Percentiles rank a stretch among this genome's conserved stretches.
Conservation (phyloP, 805 yeast genomes). For the Wickerhamomyces chaumierensis region DNA sequence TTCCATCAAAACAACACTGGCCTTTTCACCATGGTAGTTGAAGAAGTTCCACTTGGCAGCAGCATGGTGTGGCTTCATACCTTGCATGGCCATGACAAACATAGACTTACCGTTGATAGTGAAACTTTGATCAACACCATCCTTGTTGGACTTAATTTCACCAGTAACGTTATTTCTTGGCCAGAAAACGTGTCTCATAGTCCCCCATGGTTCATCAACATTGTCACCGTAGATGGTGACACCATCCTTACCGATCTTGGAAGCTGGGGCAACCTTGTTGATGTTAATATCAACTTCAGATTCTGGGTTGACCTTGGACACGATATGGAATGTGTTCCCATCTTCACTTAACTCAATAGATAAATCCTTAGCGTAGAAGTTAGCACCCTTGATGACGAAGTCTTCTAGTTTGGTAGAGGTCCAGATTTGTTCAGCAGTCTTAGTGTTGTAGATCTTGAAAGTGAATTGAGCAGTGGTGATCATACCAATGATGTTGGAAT, state of each 20-base stretch:
- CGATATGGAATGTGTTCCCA: conserved; percentile 38
- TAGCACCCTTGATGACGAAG: conserved; percentile 59
- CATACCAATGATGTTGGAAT: conserved; percentile 81
- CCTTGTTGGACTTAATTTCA: conserved; percentile 32
- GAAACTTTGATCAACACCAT: no score
- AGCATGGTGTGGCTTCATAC: conserved; percentile 99
- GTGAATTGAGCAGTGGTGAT: conserved; percentile 92
- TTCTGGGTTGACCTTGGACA: conserved; percentile 57
- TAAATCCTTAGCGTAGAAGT: conserved; percentile 70
- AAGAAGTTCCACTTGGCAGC: conserved; percentile 95
- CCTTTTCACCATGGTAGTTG: conserved; percentile 69
- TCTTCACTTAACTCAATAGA: conserved; percentile 50
- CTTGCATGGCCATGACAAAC: conserved; percentile 95
- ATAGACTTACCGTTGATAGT: conserved; percentile 36
- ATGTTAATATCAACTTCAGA: conserved; percentile 61
- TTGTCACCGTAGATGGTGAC: conserved; percentile 81
- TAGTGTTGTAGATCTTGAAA: conserved; percentile 59
- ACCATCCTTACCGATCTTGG: conserved; percentile 87
- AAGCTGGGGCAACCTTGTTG: conserved; percentile 58
- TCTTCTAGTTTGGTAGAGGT: conserved; percentile 83
- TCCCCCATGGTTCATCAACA: conserved; percentile 83
- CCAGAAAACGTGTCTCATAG: conserved; percentile 95
- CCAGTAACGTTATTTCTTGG: conserved; percentile 77
- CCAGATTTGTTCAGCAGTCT: conserved; percentile 50
- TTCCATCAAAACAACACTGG: conserved; percentile 82